Base-by-base conservation (phyloP, 1,284 basidiomycete species). In the Stygiomarasmius scandens region DNA sequence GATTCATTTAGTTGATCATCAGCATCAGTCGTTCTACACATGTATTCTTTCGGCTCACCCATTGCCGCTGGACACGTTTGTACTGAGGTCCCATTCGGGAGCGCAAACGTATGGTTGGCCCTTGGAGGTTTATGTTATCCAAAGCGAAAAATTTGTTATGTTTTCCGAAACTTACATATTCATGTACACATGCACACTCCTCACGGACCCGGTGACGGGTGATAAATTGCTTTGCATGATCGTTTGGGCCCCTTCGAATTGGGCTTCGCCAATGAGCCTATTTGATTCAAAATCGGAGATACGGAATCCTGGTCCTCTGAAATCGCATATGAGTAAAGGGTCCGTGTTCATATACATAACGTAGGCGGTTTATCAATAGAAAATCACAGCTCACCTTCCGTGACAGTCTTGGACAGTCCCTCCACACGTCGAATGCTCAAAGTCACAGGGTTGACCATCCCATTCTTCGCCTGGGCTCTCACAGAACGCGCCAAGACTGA, bases 51-150 rank as follows among this genome's bases (percentile, higher is more conserved):
- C 44, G 25, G 70, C 80, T 60, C 60, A 89, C 89, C 92, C 71
- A 93, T 76, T 36, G 91, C 92, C 58, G 90, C 80, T 9, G 92
- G 90, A 68, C 92, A 94, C 0, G 92, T 93, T 41, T 77, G 77
- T 49, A 87, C 87, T 0, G 70, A 77, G 10, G 84, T 87, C 25
- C 90, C 89, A 64, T 92, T 89, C 14, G 80, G 71, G 19, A 92
- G 74, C 14, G 74, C 72, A 69, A 93, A 92, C 1, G 79, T 77
- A 63, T 90, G 83, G 64, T 76, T 83, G 25, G 83, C 76, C 86
- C 87, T 89, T 66, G 44, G 12, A 32, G 5, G 12, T 32, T 32
- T 5, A 6, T n/a, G n/a, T n/a, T n/a, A n/a, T n/a, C n/a, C n/a
- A n/a, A n/a, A n/a, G n/a, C n/a, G n/a, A 59, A 55, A 53, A 45